Evolutionary conservation across 768 basidiomycete genomes (phyloP), one percentile per base, ranked within the genome.

Genomic region (Russula dissimulans): DNA sequence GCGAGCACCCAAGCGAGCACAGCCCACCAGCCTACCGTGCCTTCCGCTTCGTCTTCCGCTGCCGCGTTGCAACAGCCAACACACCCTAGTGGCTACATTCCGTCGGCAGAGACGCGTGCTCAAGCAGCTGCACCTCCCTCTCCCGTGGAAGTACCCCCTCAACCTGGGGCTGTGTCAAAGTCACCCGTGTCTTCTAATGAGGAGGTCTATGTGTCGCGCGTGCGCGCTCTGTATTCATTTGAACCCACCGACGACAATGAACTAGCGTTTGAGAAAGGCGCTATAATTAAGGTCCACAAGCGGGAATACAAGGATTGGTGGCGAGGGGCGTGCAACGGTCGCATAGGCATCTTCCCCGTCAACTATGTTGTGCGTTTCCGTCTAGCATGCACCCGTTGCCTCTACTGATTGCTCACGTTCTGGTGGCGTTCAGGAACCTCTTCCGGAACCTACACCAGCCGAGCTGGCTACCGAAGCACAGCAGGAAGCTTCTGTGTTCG

Each of bases 281-380:
- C 97, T 65, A 78, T 95, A 48, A 93, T 97, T 76, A 92, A 93
- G 68, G 95, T 98, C 14, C 85, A 97, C 26, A 93, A 97, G 70
- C 83, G 92, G 29, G 88, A 87, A 26, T 95, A 95, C 72, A 88
- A 91, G 67, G 93, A 97, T 69, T 98, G 95, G 95, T 97, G 94
- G 92, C 75, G 91, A 26, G 95, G 95, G 0, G 22, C 22, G 22
- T 26, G 22, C 93, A 97, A 66, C 72, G 95, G 47, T 0, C 76
- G 89, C 59, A 92, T 93, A 3, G 93, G 93, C 46, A 98, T 98
- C 49, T 97, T 98, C 72, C 95, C 95, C 0, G 91, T 95, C 18
- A 97, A 95, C 71, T 97, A 97, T 75, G 92, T 97, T 66, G 91
- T 91, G 67, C 7, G 86, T 79, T 41, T 61, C 4, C 17, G 9